phyloP scores from a whole-genome alignment of 345 rosid genomes.

The Murraya koenigii region DNA sequence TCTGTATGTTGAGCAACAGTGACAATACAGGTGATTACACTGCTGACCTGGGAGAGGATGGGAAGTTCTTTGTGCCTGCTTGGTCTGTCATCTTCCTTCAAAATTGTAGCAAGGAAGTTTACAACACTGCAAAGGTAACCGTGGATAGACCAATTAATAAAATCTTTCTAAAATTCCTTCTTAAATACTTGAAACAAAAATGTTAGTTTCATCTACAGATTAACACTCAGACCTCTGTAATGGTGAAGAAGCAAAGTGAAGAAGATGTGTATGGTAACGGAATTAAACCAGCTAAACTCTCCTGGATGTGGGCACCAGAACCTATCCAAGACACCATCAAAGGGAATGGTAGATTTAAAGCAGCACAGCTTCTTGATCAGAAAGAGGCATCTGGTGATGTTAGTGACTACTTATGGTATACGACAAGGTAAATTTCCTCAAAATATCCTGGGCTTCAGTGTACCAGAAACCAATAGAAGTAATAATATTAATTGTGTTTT shows the following conservation, averaged over 20 bases:
- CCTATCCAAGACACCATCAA: background rate
- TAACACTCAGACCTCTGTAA: slow-evolving; percentile 21
- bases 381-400: slow-evolving; percentile 22
- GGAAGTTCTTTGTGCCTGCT: slow-evolving; percentile 13
- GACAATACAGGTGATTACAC: background rate
- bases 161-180: too few species aligned
- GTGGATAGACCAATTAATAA: too few species aligned
- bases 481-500: background rate
- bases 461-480: too few species aligned
- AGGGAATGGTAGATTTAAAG: background rate
- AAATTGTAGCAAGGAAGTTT: slow-evolving; percentile 23
- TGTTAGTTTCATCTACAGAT: slow-evolving; percentile 10
- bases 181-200: background rate
- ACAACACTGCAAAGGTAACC: slow-evolving; percentile 32
- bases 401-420: slow-evolving; percentile 28
- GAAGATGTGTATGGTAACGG: background rate
- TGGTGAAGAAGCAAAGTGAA: background rate
- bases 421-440: slow-evolving; percentile 18
- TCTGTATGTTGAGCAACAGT: slow-evolving; percentile 4
- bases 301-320: slow-evolving; percentile 21
- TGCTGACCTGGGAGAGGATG: background rate
- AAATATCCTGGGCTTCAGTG: too few species aligned
- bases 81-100: slow-evolving; percentile 29
- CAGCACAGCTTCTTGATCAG: slow-evolving; percentile 29
- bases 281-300: background rate